Base-by-base conservation (phyloP, 2,329 filamentous ascomycete species). In the Biscogniauxia marginata region DNA sequence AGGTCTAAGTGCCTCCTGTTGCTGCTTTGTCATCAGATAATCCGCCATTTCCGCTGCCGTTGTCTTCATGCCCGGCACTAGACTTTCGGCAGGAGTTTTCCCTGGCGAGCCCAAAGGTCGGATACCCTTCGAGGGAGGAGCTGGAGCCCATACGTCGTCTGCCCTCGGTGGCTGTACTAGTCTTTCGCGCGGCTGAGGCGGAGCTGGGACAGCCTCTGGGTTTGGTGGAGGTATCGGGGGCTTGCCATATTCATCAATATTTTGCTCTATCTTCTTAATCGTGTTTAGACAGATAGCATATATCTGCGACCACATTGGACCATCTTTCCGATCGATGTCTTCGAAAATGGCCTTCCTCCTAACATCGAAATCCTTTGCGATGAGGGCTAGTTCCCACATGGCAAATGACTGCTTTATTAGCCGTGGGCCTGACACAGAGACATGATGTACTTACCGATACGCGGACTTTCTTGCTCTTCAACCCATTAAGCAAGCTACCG, bases 361-460 rank as follows among this genome's bases (percentile, higher is more conserved):
- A n/a, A 85, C 81, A 16, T 87, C 81, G 60, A 89, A 93, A 53
- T 85, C 82, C 55, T 88, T 83, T 39, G 90, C 87, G 64, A 97
- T 96, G 54, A 90, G 81, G 24, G 86, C 85, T 23, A 97, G 78
- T 69, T 98, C 93, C 93, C 93, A 96, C 73, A 96, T 89, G 16
- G 93, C 93, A 71, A 96, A 96, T 0, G 85, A 83, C 82, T 90
- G 57, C 1, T 20, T n/a, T 44, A 16, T 58, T 49, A 46, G 44
- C 18, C 20, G 20, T 21, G 7, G 18, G 16, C 18, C 20, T 3
- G 18, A 16, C 11, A 25, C 5, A 23, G 49, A 48, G 19, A 23
- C 9, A 23, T 16, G 4, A 49, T 58, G 60, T 13, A 70, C 79
- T 65, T 74, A 89, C 88, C 74, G 84, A 87, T 58, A 90, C 85